phyloP scores from a whole-genome alignment of 108 stramenopile species.

The Discostella pseudostelligera region DNA sequence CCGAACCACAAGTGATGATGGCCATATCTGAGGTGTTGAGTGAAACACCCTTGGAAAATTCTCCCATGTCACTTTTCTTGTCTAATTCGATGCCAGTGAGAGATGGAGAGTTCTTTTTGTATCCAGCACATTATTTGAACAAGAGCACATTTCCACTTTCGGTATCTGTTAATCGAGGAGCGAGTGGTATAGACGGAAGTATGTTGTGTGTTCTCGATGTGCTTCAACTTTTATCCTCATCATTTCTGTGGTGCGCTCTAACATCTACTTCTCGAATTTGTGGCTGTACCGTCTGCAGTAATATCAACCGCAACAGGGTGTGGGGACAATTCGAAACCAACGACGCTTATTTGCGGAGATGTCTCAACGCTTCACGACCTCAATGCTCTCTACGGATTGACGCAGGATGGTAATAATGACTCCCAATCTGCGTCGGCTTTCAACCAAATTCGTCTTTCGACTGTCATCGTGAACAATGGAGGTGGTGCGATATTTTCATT shows the following conservation, averaged over 20 bases:
- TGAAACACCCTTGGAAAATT: slow-evolving; percentile 22
- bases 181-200: slow-evolving; percentile 93
- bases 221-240: background rate
- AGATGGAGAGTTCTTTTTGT: slow-evolving; percentile 88
- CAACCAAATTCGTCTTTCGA: slow-evolving; percentile 58
- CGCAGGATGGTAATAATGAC: slow-evolving; percentile 11
- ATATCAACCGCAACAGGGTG: slow-evolving; percentile 86
- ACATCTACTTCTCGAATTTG: background rate
- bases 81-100: slow-evolving; percentile 94
- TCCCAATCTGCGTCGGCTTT: slow-evolving; percentile 18
- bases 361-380: slow-evolving; percentile 89
- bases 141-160: slow-evolving; percentile 24
- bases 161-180: slow-evolving; percentile 82
- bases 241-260: background rate
- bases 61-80: slow-evolving; percentile 61
- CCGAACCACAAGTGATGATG: slow-evolving; percentile 81
- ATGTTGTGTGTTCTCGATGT: slow-evolving; percentile 4
- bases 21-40: slow-evolving; percentile 58
- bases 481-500: slow-evolving; percentile 95
- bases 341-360: slow-evolving; percentile 86
- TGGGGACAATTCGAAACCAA: slow-evolving; percentile 62
- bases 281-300: slow-evolving; percentile 16
- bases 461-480: slow-evolving; percentile 86
- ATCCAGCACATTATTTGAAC: slow-evolving; percentile 44
- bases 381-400: slow-evolving; percentile 76